Evolutionary conservation across 495 filamentous ascomycete genomes (phyloP), one percentile per base, ranked within the genome.

Genomic region (Rostrohypoxylon terebratum): DNA sequence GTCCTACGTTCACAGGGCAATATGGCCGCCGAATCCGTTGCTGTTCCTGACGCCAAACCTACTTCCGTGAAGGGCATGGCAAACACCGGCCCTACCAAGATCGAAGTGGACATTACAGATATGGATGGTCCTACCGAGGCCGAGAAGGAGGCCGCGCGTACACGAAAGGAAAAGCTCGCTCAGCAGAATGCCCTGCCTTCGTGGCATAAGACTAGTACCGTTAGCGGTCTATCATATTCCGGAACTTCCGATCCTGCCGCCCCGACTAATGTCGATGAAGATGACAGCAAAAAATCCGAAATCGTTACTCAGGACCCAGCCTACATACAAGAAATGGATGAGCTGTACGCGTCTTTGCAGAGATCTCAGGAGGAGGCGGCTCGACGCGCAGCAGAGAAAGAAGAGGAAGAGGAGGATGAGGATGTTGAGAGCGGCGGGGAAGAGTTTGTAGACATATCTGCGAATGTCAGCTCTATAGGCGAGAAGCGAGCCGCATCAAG

Each of bases 131-230:
- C 90, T 63, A 90, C 86, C 42, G 92, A 93, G 33, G 90, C 87
- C 4, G 92, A 96, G 68, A 86, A 90, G 63, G 87, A 87, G 3
- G 92, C 91, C 48, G 93, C 93, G 73, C 85, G 87, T 38, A 87
- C 87, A 50, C 86, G 90, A 60, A 94, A 92, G 73, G 93, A 92
- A 59, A 87, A 88, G 54, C 78, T 95, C 66, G 90, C 92, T 51
- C 85, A 88, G 71, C 92, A 97, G 79, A 99, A 99, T 68, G 89
- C 88, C 4, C 82, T 99, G 40, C 96, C 96, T 0, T 85, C 90
- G 10, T 98, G 96, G 94, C 94, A 97, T 76, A 92, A 91, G 1
- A 89, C 93, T 51, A 94, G 90, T 50, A 97, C 95, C 1, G 92
- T 99, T 45, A 77, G 73, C 18, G 82, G 82, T n/a, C 72, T 82